These are phyloP conservation scores for Tricholoma sp. DNA, from an alignment of 768 basidiomycete genomes.

Conservation along the genomic window DNA sequence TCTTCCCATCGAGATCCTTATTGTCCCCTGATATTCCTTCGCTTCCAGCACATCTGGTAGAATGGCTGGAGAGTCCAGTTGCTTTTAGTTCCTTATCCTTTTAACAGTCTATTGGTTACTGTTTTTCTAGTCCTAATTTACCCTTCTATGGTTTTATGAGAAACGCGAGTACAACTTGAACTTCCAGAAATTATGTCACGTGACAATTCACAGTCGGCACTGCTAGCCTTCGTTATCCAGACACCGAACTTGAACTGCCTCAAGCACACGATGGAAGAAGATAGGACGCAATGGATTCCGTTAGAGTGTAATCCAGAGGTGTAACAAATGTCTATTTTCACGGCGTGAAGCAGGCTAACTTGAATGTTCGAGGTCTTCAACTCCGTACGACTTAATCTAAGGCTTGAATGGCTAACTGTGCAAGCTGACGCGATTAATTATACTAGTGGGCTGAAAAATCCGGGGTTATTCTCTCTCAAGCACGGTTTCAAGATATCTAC, in stretches of 20 bases:
- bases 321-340: too few species aligned
- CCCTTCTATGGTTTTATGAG: not conserved
- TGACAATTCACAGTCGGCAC: not conserved
- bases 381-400: not conserved
- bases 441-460: constrained; percentile 1
- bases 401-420: not conserved
- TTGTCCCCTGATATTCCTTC: constrained; percentile 5
- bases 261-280: not conserved
- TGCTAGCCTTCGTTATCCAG: too few species aligned
- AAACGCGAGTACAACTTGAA: not conserved
- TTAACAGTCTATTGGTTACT: not conserved
- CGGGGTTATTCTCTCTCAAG: not conserved
- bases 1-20: constrained; percentile 6
- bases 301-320: constrained; percentile 4
- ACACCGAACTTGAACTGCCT: too few species aligned
- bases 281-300: not conserved
- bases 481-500: constrained; percentile 65
- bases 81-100: not conserved
- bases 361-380: not conserved
- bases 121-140: too few species aligned
- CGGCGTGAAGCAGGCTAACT: not conserved
- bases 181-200: not conserved
- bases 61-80: constrained; percentile 1
- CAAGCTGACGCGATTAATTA: not conserved
- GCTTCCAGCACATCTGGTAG: constrained; percentile 6